Base-by-base conservation (phyloP, 225 moss, liverwort and hornwort species). In the Ulota crispa region DNA sequence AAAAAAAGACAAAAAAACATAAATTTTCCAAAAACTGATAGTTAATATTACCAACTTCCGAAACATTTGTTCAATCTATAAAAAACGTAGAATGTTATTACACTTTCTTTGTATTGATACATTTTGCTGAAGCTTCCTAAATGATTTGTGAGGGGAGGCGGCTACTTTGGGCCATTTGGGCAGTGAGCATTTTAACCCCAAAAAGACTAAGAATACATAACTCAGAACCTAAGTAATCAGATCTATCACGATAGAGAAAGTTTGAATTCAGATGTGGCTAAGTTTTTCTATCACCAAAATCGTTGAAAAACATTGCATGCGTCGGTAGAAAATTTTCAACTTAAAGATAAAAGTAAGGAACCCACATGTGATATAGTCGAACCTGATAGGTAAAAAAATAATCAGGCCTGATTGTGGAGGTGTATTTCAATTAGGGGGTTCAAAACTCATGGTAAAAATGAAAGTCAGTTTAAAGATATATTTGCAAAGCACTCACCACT, bases 401-500 rank as follows among this genome's bases (percentile, higher is more conserved):
- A 39, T 39, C 39, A 39, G 39, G 39, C 39, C 39, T 39, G 9
- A 39, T 39, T 39, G 9, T 9, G 39, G 9, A 39, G 39, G 39
- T 39, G 39, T 39, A 39, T 9, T 39, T 9, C 9, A 39, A 39
- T 39, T 39, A 39, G 39, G 39, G 39, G 2, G 39, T 39, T 39
- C 9, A 9, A 39, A 39, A 39, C 9, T 39, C 9, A 39, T 39
- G 39, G 9, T 9, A 39, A 39, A 39, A 39, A 39, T 39, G 39
- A 39, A 39, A 39, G 9, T 39, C 39, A 39, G 9, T 39, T 10
- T 10, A 39, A 39, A 39, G 39, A 39, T 39, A 39, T 39, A 8
- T 39, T 39, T 39, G 39, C 34, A 65, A 36, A 39, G 20, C 59
- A 80, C 79, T 57, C 77, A 98, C 98, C 88, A 73, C 78, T 87